A percentile compares a stretch with the other conserved stretches of the same genome.
These are phyloP conservation scores for Corymbia calophylla DNA, from an alignment of 441 rosid genomes.

Conservation along the genomic window DNA sequence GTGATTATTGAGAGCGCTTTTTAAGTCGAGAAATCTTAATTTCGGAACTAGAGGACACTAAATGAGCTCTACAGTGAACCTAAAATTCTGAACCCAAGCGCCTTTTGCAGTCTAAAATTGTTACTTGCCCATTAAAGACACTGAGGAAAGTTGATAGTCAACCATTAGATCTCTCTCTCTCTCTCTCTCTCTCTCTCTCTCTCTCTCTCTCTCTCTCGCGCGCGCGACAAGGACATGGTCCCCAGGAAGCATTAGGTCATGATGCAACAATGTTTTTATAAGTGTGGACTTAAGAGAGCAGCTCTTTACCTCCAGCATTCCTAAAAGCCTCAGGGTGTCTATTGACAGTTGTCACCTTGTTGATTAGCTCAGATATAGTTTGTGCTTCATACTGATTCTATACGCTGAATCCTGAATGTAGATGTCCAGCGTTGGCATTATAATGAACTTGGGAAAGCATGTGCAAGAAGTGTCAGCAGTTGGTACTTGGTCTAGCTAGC, in stretches of 20 bases:
- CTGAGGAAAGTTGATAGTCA: neutral
- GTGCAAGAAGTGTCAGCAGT: neutral
- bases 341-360: neutral
- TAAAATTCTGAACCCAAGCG: neutral
- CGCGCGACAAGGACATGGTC: neutral
- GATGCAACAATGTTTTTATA: neutral
- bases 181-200: neutral
- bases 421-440: neutral
- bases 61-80: neutral
- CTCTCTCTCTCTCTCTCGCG: too few relatives aligned
- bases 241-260: neutral
- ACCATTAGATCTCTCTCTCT: neutral
- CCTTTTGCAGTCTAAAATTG: neutral
- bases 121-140: neutral
- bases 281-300: neutral
- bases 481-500: neutral
- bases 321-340: neutral
- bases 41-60: neutral
- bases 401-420: neutral
- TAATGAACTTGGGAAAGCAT: neutral
- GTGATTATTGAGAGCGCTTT: neutral
- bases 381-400: neutral
- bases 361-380: neutral
- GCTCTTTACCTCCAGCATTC: neutral
- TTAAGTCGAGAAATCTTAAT: neutral